Evolutionary conservation across 345 rosid species (phyloP), one percentile per base, ranked within the genome.

Genomic region (Brassica incana): DNA sequence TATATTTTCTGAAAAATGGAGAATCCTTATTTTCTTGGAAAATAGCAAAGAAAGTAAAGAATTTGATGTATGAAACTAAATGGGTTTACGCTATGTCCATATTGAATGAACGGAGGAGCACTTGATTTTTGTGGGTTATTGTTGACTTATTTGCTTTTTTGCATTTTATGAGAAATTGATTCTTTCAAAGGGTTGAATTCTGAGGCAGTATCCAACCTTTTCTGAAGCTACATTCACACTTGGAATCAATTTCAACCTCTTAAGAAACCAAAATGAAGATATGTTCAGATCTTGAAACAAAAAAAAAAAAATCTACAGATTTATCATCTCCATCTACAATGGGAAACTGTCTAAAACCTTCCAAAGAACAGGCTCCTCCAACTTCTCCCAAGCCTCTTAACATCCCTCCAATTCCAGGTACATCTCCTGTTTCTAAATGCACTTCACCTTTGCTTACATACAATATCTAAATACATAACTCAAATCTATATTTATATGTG

Each of bases 311-410:
- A 56, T n/a, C 40, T 32, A 23, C 58, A 58, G 8, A 56, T 23
- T 23, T 1, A 23, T 66, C 14, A 75, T 67, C 65, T 50, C 33
- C 52, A 52, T 33, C 71, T 3, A 14, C 65, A 65, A 75, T 75
- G 78, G 78, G 78, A 65, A 75, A 75, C 11, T 75, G 78, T 65
- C 65, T 75, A 65, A 52, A 65, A 2, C 56, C 38, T 65, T 29
- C 23, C 16, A 52, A 65, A 20, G 78, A 74, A 50, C 64, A 50
- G 20, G 36, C 54, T 50, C 64, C 64, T 74, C 8, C 25, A 32
- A 2, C 0, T 16, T 16, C 77, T 50, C 71, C 60, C 15, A 61
- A 72, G 76, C 76, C 76, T 60, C 58, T 65, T 9, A 52, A 1
- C 78, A 52, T 12, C 14, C 64, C 71, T 65, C 62, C 77, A 63